Percentiles rank a stretch among this genome's conserved stretches.
Evolutionary conservation across 257 asterid genomes (phyloP).

Genomic region (Prunella vulgaris): DNA sequence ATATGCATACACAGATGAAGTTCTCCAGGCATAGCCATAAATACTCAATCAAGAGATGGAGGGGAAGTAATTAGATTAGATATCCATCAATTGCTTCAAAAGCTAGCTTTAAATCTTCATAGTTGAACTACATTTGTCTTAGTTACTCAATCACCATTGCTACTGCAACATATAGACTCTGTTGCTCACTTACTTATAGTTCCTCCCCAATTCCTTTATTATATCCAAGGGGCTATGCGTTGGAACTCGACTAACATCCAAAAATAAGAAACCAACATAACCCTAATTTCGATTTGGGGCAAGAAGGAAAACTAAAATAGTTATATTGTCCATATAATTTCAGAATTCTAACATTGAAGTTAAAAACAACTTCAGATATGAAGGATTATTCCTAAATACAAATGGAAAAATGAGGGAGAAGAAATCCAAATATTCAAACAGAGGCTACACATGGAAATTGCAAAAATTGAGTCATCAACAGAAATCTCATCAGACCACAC

Average conservation of each 20-base stretch:
- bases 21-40: background rate
- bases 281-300: background rate
- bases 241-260: background rate
- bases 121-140: background rate
- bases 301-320: background rate
- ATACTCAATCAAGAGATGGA: background rate
- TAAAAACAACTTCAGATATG: background rate
- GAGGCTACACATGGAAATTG: background rate
- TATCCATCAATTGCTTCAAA: background rate
- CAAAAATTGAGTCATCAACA: background rate
- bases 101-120: background rate
- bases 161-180: background rate
- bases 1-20: background rate
- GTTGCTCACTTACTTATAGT: background rate
- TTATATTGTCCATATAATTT: background rate
- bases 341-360: background rate
- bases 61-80: background rate
- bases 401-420: background rate
- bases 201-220: background rate
- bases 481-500: background rate
- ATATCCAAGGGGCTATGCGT: background rate
- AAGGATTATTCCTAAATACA: background rate
- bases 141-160: background rate
- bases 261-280: background rate
- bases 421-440: background rate